These are phyloP conservation scores for Decorospora gaudefroyi DNA, from an alignment of 2,329 filamentous ascomycete species.

Conservation along the genomic window DNA sequence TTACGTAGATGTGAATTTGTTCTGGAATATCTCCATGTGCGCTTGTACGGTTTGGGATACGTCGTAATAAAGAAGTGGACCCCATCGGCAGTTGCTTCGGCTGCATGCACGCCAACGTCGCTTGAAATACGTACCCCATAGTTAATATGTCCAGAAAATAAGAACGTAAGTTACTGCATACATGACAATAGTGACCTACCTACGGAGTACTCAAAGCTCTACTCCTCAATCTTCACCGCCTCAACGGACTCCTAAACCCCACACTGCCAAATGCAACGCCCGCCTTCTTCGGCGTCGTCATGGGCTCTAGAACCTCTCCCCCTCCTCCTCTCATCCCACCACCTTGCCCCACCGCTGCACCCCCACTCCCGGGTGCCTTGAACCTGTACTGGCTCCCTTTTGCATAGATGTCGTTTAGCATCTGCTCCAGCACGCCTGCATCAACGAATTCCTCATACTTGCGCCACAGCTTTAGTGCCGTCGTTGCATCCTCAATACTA, in stretches of 20 bases:
- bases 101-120: too few species aligned
- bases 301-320: slow-evolving; percentile 59
- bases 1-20: too few species aligned
- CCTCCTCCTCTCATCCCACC: slow-evolving; percentile 8
- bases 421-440: slow-evolving; percentile 78
- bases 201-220: too few species aligned
- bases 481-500: slow-evolving; percentile 91
- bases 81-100: too few species aligned
- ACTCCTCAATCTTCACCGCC: too few species aligned
- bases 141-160: too few species aligned
- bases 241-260: slow-evolving; percentile 46
- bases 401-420: slow-evolving; percentile 84
- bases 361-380: slow-evolving; percentile 41
- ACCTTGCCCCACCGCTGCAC: slow-evolving; percentile 7
- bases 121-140: too few species aligned
- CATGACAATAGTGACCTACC: too few species aligned
- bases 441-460: slow-evolving; percentile 91
- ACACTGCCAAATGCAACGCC: slow-evolving; percentile 45
- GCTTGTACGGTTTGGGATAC: too few species aligned
- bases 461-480: slow-evolving; percentile 83
- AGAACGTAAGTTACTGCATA: too few species aligned
- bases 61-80: too few species aligned
- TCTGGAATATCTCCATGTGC: too few species aligned
- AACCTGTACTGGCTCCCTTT: slow-evolving; percentile 61
- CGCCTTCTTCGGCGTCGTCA: slow-evolving; percentile 57